Evolutionary conservation across 768 basidiomycete species (phyloP).

Genomic region (Clavaria fumosa): DNA sequence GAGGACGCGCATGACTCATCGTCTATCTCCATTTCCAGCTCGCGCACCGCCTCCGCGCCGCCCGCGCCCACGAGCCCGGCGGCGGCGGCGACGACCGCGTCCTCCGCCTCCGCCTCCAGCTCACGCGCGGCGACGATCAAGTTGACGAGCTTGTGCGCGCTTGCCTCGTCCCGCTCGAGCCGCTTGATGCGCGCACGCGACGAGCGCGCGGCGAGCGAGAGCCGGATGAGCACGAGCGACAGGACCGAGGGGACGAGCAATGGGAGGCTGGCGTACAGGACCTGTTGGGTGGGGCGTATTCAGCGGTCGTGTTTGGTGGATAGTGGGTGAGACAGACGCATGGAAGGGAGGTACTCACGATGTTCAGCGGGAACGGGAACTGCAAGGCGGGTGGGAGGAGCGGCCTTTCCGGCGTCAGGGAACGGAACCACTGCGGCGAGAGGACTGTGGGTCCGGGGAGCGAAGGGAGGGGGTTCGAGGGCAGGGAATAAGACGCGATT

Average conservation of each 20-base stretch:
- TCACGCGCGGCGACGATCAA: constrained; percentile 39
- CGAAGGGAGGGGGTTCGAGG: constrained; percentile 27
- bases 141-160: constrained; percentile 35
- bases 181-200: constrained; percentile 52
- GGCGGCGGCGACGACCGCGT: constrained; percentile 35
- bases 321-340: constrained; percentile 3
- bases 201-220: constrained; percentile 38
- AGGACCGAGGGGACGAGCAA: constrained; percentile 47
- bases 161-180: constrained; percentile 41
- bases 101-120: constrained; percentile 47
- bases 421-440: constrained; percentile 31
- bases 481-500: constrained; percentile 35
- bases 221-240: constrained; percentile 35
- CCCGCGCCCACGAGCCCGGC: constrained; percentile 42
- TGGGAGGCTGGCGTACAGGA: constrained; percentile 42
- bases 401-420: constrained; percentile 23
- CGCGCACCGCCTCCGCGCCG: constrained; percentile 44
- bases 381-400: constrained; percentile 46
- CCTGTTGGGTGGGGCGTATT: constrained; percentile 16
- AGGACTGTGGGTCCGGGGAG: constrained; percentile 25
- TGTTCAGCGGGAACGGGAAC: constrained; percentile 50
- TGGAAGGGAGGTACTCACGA: constrained; percentile 25
- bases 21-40: constrained; percentile 48
- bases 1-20: constrained; percentile 2
- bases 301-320: neutral